Evolutionary conservation across 2,329 filamentous ascomycete species (phyloP).

Genomic region (Fusarium sp.): DNA sequence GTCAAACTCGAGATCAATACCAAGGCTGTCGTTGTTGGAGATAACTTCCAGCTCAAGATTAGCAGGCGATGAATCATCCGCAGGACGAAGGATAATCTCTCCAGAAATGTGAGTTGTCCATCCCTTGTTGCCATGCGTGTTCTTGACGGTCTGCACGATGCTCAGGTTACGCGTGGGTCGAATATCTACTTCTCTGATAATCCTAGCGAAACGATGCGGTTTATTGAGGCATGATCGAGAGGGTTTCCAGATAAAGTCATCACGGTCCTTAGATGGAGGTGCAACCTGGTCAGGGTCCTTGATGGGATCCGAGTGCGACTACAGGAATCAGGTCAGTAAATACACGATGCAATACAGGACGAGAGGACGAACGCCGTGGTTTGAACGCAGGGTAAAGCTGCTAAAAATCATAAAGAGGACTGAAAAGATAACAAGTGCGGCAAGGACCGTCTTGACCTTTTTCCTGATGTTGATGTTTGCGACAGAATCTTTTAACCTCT

Average conservation of each 20-base stretch:
- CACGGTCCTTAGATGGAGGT: slow-evolving; percentile 38
- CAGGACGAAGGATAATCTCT: slow-evolving; percentile 61
- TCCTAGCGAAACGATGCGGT: background rate
- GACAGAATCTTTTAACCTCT: slow-evolving; percentile 47
- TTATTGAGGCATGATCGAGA: slow-evolving; percentile 46
- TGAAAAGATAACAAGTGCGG: slow-evolving; percentile 53
- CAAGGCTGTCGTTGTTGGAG: slow-evolving; percentile 61
- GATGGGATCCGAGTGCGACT: slow-evolving; percentile 37
- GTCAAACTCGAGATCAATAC: slow-evolving; percentile 54
- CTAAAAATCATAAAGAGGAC: slow-evolving; percentile 51
- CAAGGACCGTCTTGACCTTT: slow-evolving; percentile 52
- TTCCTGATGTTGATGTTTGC: slow-evolving; percentile 42
- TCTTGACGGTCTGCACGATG: slow-evolving; percentile 57
- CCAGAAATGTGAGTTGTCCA: slow-evolving; percentile 60
- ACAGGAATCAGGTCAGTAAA: background rate
- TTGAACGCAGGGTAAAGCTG: slow-evolving; percentile 30
- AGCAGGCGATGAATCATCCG: slow-evolving; percentile 52
- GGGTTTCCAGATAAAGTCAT: slow-evolving; percentile 50
- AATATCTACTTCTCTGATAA: slow-evolving; percentile 49
- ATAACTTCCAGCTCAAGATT: slow-evolving; percentile 61
- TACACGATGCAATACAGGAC: background rate
- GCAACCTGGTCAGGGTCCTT: slow-evolving; percentile 48
- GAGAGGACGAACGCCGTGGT: slow-evolving; percentile 49
- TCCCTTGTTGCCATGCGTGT: slow-evolving; percentile 36
- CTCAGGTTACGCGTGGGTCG: slow-evolving; percentile 54